These are phyloP conservation scores for Stachybotrys elegans DNA, from an alignment of 2,329 filamentous ascomycete genomes.

Conservation along the genomic window DNA sequence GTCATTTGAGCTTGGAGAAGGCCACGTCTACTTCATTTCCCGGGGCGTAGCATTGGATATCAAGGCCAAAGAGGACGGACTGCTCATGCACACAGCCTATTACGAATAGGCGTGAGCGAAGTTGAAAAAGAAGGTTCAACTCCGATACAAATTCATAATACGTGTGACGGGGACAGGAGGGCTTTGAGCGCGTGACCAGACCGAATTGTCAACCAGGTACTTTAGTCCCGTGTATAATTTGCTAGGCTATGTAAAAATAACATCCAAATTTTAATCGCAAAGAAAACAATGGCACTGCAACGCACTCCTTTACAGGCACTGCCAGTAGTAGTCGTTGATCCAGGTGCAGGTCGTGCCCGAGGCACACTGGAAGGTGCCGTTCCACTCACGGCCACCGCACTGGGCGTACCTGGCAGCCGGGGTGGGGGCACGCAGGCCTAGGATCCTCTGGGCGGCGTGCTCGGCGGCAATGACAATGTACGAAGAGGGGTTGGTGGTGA, in stretches of 20 bases:
- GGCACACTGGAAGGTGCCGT: constrained; percentile 1
- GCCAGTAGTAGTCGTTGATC: constrained; percentile 4
- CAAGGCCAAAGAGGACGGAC: constrained; percentile 10
- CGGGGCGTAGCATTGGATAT: constrained; percentile 16
- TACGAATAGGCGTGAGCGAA: too few relatives aligned
- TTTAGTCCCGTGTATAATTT: too few relatives aligned
- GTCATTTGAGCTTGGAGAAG: constrained; percentile 15
- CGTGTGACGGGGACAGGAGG: too few relatives aligned
- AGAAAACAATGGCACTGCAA: too few relatives aligned
- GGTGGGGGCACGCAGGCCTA: neutral
- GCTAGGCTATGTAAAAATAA: too few relatives aligned
- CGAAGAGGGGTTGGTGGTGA: constrained; percentile 63
- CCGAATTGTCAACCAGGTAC: too few relatives aligned
- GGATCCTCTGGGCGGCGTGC: constrained; percentile 38
- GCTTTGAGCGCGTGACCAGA: too few relatives aligned
- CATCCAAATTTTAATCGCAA: neutral
- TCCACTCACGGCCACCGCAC: constrained; percentile 1
- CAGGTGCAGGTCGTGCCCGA: neutral
- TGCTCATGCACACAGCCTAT: constrained; percentile 16
- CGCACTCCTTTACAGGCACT: constrained; percentile 1
- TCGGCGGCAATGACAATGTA: constrained; percentile 62
- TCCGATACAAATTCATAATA: too few relatives aligned
- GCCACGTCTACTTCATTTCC: constrained; percentile 18
- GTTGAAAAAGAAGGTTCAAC: too few relatives aligned
- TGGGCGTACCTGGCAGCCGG: neutral